Conservation (phyloP, 2,329 filamentous ascomycete genomes). For the Cladobotryum mycophilum region DNA sequence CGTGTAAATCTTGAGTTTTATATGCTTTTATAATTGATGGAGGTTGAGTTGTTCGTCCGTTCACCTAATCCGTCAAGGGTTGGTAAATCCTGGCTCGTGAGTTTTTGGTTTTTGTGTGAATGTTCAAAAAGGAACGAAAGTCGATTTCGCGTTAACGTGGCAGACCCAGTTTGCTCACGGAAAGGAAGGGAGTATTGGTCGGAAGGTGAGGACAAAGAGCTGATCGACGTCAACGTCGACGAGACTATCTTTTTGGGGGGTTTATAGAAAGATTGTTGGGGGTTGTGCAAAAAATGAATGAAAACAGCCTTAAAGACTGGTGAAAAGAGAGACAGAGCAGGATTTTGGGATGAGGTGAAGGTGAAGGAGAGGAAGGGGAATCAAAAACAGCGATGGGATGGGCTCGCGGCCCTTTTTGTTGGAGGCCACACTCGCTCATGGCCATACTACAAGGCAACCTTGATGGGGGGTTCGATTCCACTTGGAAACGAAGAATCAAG, state of each 20-base stretch:
- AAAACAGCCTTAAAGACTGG: slow-evolving; percentile 23
- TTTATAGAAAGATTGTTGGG: not conserved
- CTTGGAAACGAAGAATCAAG: too few relatives aligned
- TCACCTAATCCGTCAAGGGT: not conserved
- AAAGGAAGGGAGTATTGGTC: slow-evolving; percentile 19
- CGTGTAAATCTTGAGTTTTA: slow-evolving; percentile 1
- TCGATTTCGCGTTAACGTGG: slow-evolving; percentile 27
- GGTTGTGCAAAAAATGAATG: slow-evolving; percentile 18
- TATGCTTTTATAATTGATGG: not conserved
- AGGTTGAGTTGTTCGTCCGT: not conserved
- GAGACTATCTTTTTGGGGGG: too few relatives aligned
- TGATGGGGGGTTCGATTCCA: not conserved
- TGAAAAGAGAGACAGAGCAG: slow-evolving; percentile 16
- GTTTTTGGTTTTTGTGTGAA: not conserved
- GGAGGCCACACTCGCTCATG: not conserved
- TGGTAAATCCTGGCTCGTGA: slow-evolving; percentile 1
- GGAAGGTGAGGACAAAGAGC: slow-evolving; percentile 9
- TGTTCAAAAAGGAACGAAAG: slow-evolving; percentile 20
- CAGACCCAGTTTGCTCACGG: slow-evolving; percentile 27
- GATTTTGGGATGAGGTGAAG: slow-evolving; percentile 11
- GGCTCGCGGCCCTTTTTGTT: slow-evolving; percentile 2
- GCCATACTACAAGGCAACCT: not conserved
- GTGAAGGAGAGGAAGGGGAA: slow-evolving; percentile 3
- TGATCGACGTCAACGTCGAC: slow-evolving; percentile 7
- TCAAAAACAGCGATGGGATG: slow-evolving; percentile 3